phyloP scores from a whole-genome alignment of 371 early-diverging fungal genomes.

The Apophysomyces sp. region DNA sequence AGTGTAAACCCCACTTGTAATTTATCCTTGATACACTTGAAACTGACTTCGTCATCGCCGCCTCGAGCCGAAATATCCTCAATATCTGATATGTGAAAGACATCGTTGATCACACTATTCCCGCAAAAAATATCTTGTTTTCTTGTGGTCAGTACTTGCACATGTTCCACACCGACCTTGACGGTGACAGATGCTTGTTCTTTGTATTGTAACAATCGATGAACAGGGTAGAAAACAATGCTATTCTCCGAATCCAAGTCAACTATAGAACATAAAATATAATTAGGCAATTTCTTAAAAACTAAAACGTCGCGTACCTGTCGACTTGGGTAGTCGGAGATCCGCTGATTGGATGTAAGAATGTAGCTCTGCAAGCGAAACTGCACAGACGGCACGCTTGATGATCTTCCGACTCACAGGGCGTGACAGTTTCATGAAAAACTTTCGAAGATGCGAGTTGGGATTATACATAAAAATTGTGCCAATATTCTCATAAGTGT shows the following conservation, averaged over 20 bases:
- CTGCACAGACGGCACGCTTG: constrained; percentile 66
- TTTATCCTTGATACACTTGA: constrained; percentile 74
- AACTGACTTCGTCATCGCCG: constrained; percentile 63
- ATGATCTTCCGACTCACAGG: constrained; percentile 61
- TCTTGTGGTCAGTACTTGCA: constrained; percentile 75
- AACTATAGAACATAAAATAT: too few relatives aligned
- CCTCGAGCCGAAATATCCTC: constrained; percentile 69
- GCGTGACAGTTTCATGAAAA: constrained; percentile 59
- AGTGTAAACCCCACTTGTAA: constrained; percentile 70
- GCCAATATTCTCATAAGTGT: constrained; percentile 51
- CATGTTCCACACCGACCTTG: constrained; percentile 77
- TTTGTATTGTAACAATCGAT: constrained; percentile 61
- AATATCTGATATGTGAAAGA: constrained; percentile 83
- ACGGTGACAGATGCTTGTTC: constrained; percentile 76
- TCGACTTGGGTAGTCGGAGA: constrained; percentile 76
- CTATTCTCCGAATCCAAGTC: constrained; percentile 71
- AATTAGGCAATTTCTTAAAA: too few relatives aligned
- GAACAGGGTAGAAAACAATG: constrained; percentile 64
- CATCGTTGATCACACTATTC: constrained; percentile 80
- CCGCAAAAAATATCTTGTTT: constrained; percentile 73
- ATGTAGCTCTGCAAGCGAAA: constrained; percentile 65
- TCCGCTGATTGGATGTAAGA: constrained; percentile 72
- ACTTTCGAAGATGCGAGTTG: constrained; percentile 76
- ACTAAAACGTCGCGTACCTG: too few relatives aligned
- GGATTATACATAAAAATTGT: constrained; percentile 78